Conservation (phyloP, 176 grass and related monocot genomes). For the Oryza nivara region DNA sequence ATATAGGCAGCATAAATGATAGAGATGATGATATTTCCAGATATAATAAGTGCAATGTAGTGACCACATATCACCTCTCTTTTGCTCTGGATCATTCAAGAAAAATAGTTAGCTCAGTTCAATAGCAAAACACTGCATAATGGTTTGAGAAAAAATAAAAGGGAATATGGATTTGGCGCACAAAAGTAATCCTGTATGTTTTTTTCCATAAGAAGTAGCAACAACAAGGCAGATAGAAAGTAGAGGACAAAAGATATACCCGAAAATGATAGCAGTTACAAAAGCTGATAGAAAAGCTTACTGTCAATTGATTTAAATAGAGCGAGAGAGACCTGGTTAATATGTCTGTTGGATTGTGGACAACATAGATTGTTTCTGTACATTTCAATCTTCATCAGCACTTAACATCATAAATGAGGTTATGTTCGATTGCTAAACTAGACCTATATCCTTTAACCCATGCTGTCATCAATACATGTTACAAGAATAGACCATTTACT, state of each 20-base stretch:
- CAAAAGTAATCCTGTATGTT: not conserved
- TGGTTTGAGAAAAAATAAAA: not conserved
- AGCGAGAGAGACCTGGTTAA: constrained; percentile 1
- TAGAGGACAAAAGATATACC: constrained; percentile 7
- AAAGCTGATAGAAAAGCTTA: not conserved
- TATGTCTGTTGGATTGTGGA: constrained; percentile 7
- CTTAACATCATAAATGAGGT: constrained; percentile 24
- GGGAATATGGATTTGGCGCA: not conserved
- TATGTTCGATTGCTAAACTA: constrained; percentile 31
- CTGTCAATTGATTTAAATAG: constrained; percentile 22
- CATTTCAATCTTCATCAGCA: constrained; percentile 24
- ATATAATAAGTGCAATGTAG: not conserved
- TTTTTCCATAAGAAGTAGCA: not conserved
- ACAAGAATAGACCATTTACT: constrained; percentile 10
- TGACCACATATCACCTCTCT: not conserved
- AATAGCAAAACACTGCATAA: not conserved
- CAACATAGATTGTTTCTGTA: not conserved
- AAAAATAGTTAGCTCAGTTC: not conserved
- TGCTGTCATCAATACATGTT: constrained; percentile 8
- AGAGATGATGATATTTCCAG: not conserved
- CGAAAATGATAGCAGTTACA: constrained; percentile 26
- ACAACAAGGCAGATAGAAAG: not conserved
- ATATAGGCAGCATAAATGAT: not conserved
- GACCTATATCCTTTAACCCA: not conserved
- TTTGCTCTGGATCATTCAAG: not conserved